Base-by-base conservation (phyloP, 441 rosid genomes). In the Pelargonium hybrid region DNA sequence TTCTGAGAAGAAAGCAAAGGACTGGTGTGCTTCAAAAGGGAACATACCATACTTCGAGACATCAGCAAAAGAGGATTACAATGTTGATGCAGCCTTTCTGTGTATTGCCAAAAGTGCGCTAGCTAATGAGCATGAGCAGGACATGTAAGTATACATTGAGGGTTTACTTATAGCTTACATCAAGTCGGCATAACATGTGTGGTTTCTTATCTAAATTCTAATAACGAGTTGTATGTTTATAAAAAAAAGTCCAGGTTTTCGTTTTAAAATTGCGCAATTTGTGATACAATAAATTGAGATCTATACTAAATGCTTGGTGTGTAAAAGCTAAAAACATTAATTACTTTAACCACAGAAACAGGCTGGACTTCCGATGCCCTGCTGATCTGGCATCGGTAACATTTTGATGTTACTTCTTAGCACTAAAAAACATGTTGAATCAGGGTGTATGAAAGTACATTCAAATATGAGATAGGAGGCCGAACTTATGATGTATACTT, bases 1-100 rank as follows among this genome's bases (percentile, higher is more conserved):
- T 56, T 90, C 98, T 66, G 93, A 91, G 82, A 91, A 91, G 87
- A 93, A 91, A 83, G 98, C 98, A 21, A 84, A 84, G 78, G 97
- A 91, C 29, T 93, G 98, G 98, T 93, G 98, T 73, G 86, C 84
- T 62, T 77, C 88, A 3, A 93, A 88, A 72, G 96, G 97, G 63
- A 86, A 87, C 82, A 89, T 93, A 67, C 88, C 90, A 47, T 91
- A 93, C 83, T 88, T 82, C 72, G 97, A 93, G 83, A 93, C 96
- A 68, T 93, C 97, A 15, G 98, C 98, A 52, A 93, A 93, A 84
- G 97, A 93, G 80, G 92, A 91, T 81, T 77, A 82, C 85, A 91
- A 93, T 77, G 93, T 93, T 59, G 97, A 93, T 81, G 86, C 85
- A 47, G 84, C 96, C 1, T 93, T 93, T 81, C 77, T 88, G 67